Conservation (phyloP, 176 grass and related monocot genomes). For the Triticum turgidum region DNA sequence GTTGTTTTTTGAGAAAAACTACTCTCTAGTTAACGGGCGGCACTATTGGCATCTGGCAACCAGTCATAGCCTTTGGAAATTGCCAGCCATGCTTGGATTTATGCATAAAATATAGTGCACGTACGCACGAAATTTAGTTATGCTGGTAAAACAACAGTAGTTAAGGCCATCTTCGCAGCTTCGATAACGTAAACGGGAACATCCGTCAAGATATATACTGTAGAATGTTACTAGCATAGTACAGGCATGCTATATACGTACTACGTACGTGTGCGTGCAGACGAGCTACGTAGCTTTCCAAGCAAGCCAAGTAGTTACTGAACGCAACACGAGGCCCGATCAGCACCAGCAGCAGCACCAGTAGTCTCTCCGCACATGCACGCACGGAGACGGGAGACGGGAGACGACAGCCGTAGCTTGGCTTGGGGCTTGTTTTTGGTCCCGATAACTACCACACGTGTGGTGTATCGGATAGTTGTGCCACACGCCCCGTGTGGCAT, state of each 20-base stretch:
- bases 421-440: neutral
- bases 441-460: no score
- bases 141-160: neutral
- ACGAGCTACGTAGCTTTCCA: conserved; percentile 41
- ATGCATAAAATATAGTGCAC: neutral
- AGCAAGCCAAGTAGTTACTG: conserved; percentile 37
- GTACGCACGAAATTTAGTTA: neutral
- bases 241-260: neutral
- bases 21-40: no score
- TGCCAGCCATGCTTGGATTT: neutral
- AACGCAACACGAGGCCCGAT: conserved; percentile 31
- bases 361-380: neutral
- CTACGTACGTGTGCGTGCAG: neutral
- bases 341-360: no score
- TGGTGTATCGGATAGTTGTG: no score
- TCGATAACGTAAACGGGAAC: conserved; percentile 32
- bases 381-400: neutral
- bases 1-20: no score
- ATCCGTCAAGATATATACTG: conserved; percentile 27
- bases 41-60: neutral
- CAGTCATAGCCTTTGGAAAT: neutral
- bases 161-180: neutral
- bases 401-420: neutral
- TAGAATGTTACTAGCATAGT: neutral
- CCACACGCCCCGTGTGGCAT: no score